These are phyloP conservation scores for Neurospora terricola DNA, from an alignment of 495 filamentous ascomycete species.

Conservation along the genomic window DNA sequence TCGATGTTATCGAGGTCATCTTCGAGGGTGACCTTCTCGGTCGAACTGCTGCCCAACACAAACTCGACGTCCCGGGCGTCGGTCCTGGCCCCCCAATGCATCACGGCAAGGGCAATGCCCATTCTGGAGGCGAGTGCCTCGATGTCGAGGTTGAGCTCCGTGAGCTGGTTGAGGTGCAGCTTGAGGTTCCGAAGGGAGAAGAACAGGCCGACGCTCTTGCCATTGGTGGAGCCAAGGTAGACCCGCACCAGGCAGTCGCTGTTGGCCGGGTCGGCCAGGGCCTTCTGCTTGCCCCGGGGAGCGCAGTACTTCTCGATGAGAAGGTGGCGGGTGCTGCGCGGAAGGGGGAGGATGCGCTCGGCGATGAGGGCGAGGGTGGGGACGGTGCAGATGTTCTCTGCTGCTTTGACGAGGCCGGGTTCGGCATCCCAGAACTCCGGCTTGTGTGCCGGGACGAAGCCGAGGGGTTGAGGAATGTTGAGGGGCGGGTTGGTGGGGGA, in stretches of 20 bases:
- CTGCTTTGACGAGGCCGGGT: not conserved
- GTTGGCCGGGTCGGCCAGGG: conserved; percentile 8
- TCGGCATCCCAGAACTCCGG: too few species aligned
- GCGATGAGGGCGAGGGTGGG: conserved; percentile 2
- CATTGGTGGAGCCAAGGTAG: conserved; percentile 14
- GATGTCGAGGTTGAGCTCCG: conserved; percentile 2
- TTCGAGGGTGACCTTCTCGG: not conserved
- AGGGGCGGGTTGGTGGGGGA: not conserved
- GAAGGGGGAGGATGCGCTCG: conserved; percentile 6
- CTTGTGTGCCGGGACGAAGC: not conserved
- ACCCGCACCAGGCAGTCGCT: conserved; percentile 18
- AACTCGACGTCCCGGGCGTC: conserved; percentile 14
- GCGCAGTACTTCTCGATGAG: conserved; percentile 21
- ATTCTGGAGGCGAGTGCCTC: conserved; percentile 1
- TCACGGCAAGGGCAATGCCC: conserved; percentile 2
- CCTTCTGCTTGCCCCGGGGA: conserved; percentile 2
- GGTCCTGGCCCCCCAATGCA: conserved; percentile 12
- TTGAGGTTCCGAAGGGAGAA: conserved; percentile 14
- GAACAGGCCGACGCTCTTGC: not conserved
- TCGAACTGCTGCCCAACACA: conserved; percentile 5
- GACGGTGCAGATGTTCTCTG: not conserved
- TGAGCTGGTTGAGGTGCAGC: conserved; percentile 12
- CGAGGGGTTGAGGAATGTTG: not conserved
- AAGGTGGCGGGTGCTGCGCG: not conserved
- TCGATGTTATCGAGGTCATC: not conserved